A percentile compares a stretch with the other conserved stretches of the same genome.
These are phyloP conservation scores for Colletotrichum phormii DNA, from an alignment of 2,329 filamentous ascomycete species.

Conservation along the genomic window DNA sequence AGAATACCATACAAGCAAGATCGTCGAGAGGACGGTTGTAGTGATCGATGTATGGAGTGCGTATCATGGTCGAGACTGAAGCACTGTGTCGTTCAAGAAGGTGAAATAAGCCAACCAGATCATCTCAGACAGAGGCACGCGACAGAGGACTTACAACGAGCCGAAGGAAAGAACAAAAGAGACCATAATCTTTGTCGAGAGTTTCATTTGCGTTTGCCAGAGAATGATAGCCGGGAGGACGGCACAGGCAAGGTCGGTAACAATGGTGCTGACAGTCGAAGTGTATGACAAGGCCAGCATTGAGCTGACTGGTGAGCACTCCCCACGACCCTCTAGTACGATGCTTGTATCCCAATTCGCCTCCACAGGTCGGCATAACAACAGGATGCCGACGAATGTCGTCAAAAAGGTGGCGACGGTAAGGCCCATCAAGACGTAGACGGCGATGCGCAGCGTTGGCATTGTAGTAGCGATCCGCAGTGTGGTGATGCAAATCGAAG, in stretches of 20 bases:
- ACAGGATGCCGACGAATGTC: slow-evolving; percentile 44
- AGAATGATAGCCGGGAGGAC: slow-evolving; percentile 46
- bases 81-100: slow-evolving; percentile 31
- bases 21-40: slow-evolving; percentile 37
- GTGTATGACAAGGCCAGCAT: slow-evolving; percentile 43
- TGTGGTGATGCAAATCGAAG: slow-evolving; percentile 50
- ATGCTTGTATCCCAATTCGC: slow-evolving; percentile 43
- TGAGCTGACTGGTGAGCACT: slow-evolving; percentile 35
- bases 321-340: slow-evolving; percentile 39
- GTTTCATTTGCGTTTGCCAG: slow-evolving; percentile 47
- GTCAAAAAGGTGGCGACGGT: slow-evolving; percentile 43
- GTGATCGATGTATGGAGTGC: slow-evolving; percentile 39
- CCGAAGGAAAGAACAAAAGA: slow-evolving; percentile 38
- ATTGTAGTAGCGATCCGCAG: slow-evolving; percentile 46
- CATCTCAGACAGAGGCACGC: neutral
- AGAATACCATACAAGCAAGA: slow-evolving; percentile 33
- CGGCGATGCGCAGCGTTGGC: slow-evolving; percentile 37
- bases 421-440: slow-evolving; percentile 37
- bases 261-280: slow-evolving; percentile 46
- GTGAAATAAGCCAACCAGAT: neutral
- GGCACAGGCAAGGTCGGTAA: slow-evolving; percentile 46
- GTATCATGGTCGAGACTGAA: slow-evolving; percentile 39
- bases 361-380: slow-evolving; percentile 38
- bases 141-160: slow-evolving; percentile 38
- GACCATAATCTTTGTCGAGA: slow-evolving; percentile 37